Evolutionary conservation across 2,329 filamentous ascomycete species (phyloP), one percentile per base, ranked within the genome.

Genomic region (Penicillium hesseltinei): DNA sequence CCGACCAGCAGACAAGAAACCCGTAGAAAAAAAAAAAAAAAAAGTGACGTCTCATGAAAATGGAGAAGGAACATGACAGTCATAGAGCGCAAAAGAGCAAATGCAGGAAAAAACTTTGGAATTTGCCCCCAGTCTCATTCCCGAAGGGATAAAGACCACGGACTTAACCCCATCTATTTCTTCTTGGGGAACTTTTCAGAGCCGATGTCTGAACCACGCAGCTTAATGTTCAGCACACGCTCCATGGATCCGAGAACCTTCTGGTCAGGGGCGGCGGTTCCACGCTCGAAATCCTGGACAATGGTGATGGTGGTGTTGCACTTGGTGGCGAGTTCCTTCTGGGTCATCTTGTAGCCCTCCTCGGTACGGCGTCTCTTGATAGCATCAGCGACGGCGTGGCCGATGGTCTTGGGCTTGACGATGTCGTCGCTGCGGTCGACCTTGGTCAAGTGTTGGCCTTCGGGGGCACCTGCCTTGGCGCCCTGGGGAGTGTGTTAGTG

Each of bases 351-450:
- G 77, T 92, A 92, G 77, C 89, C 89, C 74, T 91, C 88, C 73
- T 88, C 86, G 73, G 86, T 87, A 64, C 94, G 90, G 55, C 89
- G 85, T 71, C 88, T 84, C 70, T 86, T 84, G 79, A 97, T 97
- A 64, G 88, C 90, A 65, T 90, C 86, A 70, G 90, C 91, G 64
- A 97, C 91, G 56, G 84, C 82, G 71, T 84, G 82, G 73, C 92
- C 91, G 58, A 97, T 82, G 46, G 91, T 95, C 81, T 96, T 96
- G 72, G 92, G 92, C 82, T 96, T 96, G 79, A 97, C 88, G 79
- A 97, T 96, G 75, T 97, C 94, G 82, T 97, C 92, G 74, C 87
- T 88, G 67, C 93, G 92, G 83, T 97, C 94, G 77, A 99, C 92
- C 82, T 97, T 97, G 66, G 94, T 97, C 65, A 97, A 84, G 74